These are phyloP conservation scores for Bondarzewia mesenterica DNA, from an alignment of 1,284 basidiomycete genomes.

Conservation along the genomic window DNA sequence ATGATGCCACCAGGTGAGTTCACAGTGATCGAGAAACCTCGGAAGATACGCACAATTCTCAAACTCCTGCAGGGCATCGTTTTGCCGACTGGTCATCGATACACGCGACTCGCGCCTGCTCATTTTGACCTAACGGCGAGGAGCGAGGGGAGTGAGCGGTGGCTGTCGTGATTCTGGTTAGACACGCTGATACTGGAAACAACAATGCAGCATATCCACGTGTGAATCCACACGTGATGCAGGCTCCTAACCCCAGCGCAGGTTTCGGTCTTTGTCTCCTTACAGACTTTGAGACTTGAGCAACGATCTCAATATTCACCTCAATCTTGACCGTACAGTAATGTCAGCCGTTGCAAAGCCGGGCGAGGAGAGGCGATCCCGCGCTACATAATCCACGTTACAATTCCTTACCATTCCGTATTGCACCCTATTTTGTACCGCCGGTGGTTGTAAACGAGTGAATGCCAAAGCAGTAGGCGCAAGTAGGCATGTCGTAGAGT, in stretches of 20 bases:
- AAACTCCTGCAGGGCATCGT: constrained; percentile 73
- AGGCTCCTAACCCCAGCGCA: not conserved
- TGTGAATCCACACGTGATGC: not conserved
- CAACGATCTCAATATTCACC: too few relatives aligned
- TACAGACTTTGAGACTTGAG: too few relatives aligned
- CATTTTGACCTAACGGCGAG: constrained; percentile 45
- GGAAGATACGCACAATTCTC: constrained; percentile 59
- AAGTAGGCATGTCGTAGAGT: too few relatives aligned
- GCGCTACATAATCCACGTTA: too few relatives aligned
- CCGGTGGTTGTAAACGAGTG: too few relatives aligned
- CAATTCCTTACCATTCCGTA: too few relatives aligned
- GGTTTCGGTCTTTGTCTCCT: too few relatives aligned
- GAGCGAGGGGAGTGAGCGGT: constrained; percentile 15
- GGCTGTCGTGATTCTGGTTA: constrained; percentile 9
- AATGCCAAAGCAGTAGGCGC: too few relatives aligned
- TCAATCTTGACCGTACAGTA: too few relatives aligned
- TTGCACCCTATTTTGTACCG: too few relatives aligned
- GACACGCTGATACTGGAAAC: not conserved
- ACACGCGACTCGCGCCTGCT: constrained; percentile 74
- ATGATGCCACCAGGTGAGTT: constrained; percentile 8
- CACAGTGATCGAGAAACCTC: constrained; percentile 8
- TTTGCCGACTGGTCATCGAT: constrained; percentile 58
- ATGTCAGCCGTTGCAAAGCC: too few relatives aligned
- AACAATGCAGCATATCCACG: not conserved
- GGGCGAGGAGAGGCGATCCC: too few relatives aligned